Base-by-base conservation (phyloP, 2,329 filamentous ascomycete genomes). In the Fusarium napiforme region DNA sequence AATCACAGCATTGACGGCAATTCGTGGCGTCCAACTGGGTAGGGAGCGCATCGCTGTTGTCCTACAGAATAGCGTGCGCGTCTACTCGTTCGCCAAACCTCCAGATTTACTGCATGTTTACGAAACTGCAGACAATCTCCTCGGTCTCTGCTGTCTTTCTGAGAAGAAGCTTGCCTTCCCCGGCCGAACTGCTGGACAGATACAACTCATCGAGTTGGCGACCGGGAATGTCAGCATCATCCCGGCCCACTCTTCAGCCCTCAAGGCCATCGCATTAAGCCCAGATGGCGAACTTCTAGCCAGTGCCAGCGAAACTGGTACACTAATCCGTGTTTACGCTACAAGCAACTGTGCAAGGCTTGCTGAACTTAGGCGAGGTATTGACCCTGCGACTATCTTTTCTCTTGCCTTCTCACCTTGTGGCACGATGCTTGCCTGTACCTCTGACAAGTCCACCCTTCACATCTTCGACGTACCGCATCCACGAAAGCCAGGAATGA, bases 391-490 rank as follows among this genome's bases (percentile, higher is more conserved):
- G 21, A 91, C 91, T 60, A 93, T 98, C 74, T 97, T 93, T 83
- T 96, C 93, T 4, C 86, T 99, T 16, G 92, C 93, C 16, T 96
- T 99, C 81, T 97, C 93, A 26, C 95, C 95, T 1, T 91, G 91
- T 2, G 93, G 93, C 58, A 89, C 88, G 47, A 88, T 95, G 79
- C 87, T 98, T 16, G 96, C 96, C 32, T 96, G 95, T 70, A 98
- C 96, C 2, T 98, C 95, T 3, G 96, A 99, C 85, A 99, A 98
- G 83, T 95, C 94, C 10, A 99, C 95, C 1, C 87, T 99, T 16
- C 96, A 99, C 82, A 89, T 99, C 42, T 99, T 98, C 79, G 95
- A 98, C 78, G 87, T 98, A 2, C 92, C 92, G 8, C 87, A 89
- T 67, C 84, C 86, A 14, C 85, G 84, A 57, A 84, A 83, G 71